Percentiles rank a stretch among this genome's conserved stretches.
phyloP scores from a whole-genome alignment of 2,329 filamentous ascomycete species.

The Chaetomium globosum region DNA sequence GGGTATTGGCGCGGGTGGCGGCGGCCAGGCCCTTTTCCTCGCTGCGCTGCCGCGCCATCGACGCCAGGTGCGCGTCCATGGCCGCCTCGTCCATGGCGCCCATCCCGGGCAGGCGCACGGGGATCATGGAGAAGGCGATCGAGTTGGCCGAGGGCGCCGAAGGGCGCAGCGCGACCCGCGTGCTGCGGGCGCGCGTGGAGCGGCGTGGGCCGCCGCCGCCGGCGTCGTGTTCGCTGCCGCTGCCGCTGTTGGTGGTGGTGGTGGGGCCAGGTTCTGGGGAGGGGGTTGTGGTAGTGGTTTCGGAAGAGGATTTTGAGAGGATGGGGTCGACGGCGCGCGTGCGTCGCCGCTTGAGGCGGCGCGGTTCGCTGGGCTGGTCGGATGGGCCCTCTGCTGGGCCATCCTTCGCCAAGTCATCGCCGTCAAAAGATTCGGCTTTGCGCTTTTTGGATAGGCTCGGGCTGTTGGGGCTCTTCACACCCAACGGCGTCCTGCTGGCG shows the following conservation, averaged over 20 bases:
- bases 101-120: slow-evolving; percentile 41
- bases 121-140: slow-evolving; percentile 40
- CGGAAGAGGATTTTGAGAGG: slow-evolving; percentile 27
- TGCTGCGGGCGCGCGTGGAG: slow-evolving; percentile 36
- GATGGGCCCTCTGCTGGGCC: neutral
- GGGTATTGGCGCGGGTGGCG: slow-evolving; percentile 49
- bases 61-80: slow-evolving; percentile 23
- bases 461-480: slow-evolving; percentile 45
- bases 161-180: slow-evolving; percentile 35
- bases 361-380: slow-evolving; percentile 8
- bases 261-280: slow-evolving; percentile 12
- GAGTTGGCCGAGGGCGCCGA: slow-evolving; percentile 37
- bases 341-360: slow-evolving; percentile 40
- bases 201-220: slow-evolving; percentile 30
- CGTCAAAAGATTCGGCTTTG: slow-evolving; percentile 38
- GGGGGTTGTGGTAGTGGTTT: neutral
- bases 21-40: slow-evolving; percentile 49
- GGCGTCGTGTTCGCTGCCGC: no score
- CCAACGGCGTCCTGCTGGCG: slow-evolving; percentile 40
- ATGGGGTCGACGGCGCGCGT: slow-evolving; percentile 39
- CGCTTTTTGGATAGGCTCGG: slow-evolving; percentile 47
- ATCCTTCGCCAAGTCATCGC: slow-evolving; percentile 34
- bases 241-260: neutral
- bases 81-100: slow-evolving; percentile 35
- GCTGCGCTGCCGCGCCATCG: slow-evolving; percentile 37